Conservation (phyloP, 1,139 yeast species). For the Sugiyamaella sp. region DNA sequence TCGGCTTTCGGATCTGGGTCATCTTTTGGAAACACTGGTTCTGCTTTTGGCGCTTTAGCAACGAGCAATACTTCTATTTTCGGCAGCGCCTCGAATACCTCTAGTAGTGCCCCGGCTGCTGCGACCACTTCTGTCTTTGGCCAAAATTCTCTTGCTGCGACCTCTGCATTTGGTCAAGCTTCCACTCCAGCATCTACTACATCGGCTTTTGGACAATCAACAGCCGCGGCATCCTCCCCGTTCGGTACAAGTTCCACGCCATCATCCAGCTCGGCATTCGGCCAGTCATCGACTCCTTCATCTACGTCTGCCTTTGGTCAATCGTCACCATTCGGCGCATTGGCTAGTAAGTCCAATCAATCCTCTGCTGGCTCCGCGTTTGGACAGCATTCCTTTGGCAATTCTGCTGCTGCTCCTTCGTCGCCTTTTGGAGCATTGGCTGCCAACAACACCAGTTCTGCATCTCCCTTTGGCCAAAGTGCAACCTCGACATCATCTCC, state of each 20-base stretch:
- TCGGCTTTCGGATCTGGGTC: constrained; percentile 20
- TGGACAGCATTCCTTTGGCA: constrained; percentile 29
- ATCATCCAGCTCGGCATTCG: constrained; percentile 4
- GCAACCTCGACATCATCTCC: neutral
- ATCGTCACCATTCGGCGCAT: constrained; percentile 4
- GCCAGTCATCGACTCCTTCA: constrained; percentile 1
- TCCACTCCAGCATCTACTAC: neutral
- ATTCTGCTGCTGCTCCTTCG: neutral
- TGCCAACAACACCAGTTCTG: neutral
- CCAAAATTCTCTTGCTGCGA: constrained; percentile 22
- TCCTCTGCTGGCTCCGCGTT: constrained; percentile 26
- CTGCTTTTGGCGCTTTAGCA: constrained; percentile 5
- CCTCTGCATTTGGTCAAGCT: neutral
- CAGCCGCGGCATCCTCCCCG: neutral
- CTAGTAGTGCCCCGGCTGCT: neutral
- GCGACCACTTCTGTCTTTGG: constrained; percentile 29
- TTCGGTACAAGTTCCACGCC: constrained; percentile 2
- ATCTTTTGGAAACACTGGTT: constrained; percentile 30
- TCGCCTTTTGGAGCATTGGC: constrained; percentile 11
- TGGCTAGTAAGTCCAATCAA: neutral
- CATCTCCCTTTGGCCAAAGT: constrained; percentile 12
- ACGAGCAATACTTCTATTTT: neutral
- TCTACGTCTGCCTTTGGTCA: neutral
- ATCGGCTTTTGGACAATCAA: neutral
- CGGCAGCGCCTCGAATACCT: neutral